Base-by-base conservation (phyloP, 768 basidiomycete species). In the Thelephora ganbajun region DNA sequence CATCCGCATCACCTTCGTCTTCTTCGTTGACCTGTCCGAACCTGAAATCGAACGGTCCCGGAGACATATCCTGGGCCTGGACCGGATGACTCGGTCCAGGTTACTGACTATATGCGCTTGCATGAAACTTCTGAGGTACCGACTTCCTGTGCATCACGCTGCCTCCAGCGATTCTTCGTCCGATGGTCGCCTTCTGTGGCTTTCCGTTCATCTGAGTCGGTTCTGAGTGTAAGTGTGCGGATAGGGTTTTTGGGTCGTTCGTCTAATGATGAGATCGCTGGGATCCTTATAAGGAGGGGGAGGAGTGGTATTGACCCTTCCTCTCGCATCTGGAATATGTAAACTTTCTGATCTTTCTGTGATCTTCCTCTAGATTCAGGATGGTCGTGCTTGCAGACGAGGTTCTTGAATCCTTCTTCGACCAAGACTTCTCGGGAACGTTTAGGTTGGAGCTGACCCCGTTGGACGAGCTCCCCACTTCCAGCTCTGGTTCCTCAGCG, bases 371-470 rank as follows among this genome's bases (percentile, higher is more conserved):
- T 54, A 89, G 89, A 6, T 99, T 99, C 79, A 81, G 96, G 6
- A 99, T 98, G 96, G 94, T 98, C 35, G 86, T 99, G 4, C 73
- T 99, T 7, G 93, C 94, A 1, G 96, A 98, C 54, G 93, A 97
- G 61, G 72, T 98, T 22, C 75, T 99, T 20, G 96, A 99, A 61
- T 83, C 86, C 1, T 99, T 99, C 73, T 99, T 97, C 57, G 92
- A 91, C 57, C 77, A 83, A 0, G 96, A 98, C 61, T 69, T 99
- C 51, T 79, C 88, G 0, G 77, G 75, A 1, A 92, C 92, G 2
- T 98, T 96, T 76, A 74, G 78, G 52, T 69, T 96, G 33, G 80
- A 85, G 48, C 68, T 73, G 13, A 69, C 84, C 5, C 74, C 78
- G 0, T 81, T 86, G 48, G 69, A 77, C 57, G 88, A 83, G 53